phyloP scores from a whole-genome alignment of 306 rosid species.

The Leucaena leucocephala region DNA sequence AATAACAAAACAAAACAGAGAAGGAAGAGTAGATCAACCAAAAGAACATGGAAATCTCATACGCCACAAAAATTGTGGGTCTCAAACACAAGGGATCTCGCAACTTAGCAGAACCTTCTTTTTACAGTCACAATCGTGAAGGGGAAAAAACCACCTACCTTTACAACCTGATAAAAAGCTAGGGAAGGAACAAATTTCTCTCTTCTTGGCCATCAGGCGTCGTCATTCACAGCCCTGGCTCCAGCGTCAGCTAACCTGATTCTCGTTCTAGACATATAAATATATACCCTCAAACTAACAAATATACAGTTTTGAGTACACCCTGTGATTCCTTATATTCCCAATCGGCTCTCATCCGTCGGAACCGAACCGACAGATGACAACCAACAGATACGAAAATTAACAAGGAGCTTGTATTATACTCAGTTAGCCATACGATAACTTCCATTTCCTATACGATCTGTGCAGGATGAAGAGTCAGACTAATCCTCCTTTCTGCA shows the following conservation, averaged over 20 bases:
- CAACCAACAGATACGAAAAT: conserved; percentile 39
- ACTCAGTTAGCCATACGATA: conserved; percentile 91
- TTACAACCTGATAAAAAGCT: conserved; percentile 43
- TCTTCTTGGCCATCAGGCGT: conserved; percentile 53
- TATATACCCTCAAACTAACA: conserved; percentile 62
- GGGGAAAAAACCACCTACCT: conserved; percentile 25
- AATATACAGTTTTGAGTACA: conserved; percentile 92
- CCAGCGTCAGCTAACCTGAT: conserved; percentile 51
- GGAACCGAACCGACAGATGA: conserved; percentile 32
- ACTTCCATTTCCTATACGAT: conserved; percentile 57
- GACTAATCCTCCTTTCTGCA: conserved; percentile 97
- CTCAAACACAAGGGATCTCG: conserved; percentile 35
- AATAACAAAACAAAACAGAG: too few relatives aligned
- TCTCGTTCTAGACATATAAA: conserved; percentile 56
- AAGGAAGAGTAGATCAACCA: neutral
- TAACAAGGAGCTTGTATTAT: conserved; percentile 50
- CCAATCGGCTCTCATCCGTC: conserved; percentile 51
- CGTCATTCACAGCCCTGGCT: conserved; percentile 45
- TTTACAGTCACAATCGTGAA: conserved; percentile 42
- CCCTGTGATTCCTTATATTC: conserved; percentile 64
- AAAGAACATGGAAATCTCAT: conserved; percentile 8
- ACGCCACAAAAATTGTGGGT: conserved; percentile 30
- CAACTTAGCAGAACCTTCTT: conserved; percentile 39
- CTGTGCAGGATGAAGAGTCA: conserved; percentile 74
- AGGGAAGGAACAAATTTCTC: conserved; percentile 45